Base-by-base conservation (phyloP, 345 rosid genomes). In the Pugionium cornutum region DNA sequence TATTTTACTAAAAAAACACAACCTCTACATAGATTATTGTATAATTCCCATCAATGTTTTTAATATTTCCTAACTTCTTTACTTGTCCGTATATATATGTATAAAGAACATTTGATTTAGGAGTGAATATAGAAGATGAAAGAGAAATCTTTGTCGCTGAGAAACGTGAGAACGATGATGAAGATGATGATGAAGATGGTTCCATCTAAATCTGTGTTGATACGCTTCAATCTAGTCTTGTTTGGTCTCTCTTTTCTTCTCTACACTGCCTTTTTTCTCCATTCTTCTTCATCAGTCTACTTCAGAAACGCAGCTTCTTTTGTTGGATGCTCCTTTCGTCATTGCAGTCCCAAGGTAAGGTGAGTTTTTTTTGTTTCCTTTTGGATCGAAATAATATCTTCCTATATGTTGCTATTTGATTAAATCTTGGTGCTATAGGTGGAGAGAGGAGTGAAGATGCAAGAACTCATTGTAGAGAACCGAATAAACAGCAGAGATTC, bases 261-360 rank as follows among this genome's bases (percentile, higher is more conserved):
- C 41, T 85, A 80, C 68, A 80, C 81, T 0, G 66, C 82, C 36
- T 80, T 91, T 41, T 69, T 84, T 47, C 83, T 84, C 49, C 89
- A 80, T 0, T 91, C 95, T 25, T 84, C 97, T 44, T 91, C 92
- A 64, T 76, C 87, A 0, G 46, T 66, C 37, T 80, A 86, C 77
- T 83, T 85, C 56, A 78, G 69, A 28, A 81, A 76, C 70, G 86
- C 86, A 39, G 85, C 87, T 27, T 82, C 95, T 9, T 80, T 82
- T 36, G 78, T 90, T 63, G 69, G 91, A 56, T 86, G 96, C 87
- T 86, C 92, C 2, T 64, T 85, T 70, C 84, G 70, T 43, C 87
- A 88, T 44, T 86, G 99, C 69, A 91, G 79, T 81, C 92, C 81
- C 79, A 86, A 90, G 96, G 97, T 90, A 78, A 88, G 97, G 96